A percentile compares a stretch with the other conserved stretches of the same genome.
phyloP scores from a whole-genome alignment of 225 moss, liverwort and hornwort genomes.

The Marchantia polymorpha region DNA sequence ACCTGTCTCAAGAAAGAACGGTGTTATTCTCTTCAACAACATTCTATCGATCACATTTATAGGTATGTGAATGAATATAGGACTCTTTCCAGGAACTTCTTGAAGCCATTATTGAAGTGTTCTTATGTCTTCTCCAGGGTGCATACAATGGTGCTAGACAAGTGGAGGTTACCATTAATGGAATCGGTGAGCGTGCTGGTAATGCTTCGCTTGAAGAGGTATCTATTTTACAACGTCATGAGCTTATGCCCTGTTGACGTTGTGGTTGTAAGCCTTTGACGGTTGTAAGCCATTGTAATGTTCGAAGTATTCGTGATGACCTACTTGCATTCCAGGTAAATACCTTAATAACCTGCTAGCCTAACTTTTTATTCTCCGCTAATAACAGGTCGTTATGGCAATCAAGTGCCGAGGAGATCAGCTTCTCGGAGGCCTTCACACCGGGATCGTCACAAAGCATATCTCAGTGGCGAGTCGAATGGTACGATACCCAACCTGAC shows the following conservation, averaged over 20 bases:
- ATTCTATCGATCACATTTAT: no score
- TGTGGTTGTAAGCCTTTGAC: not conserved
- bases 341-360: no score
- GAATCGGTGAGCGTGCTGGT: constrained; percentile 97
- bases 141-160: constrained; percentile 83
- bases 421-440: constrained; percentile 72
- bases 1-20: not conserved
- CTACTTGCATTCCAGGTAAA: no score
- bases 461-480: constrained; percentile 79
- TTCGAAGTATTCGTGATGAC: no score
- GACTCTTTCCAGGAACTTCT: not conserved
- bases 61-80: no score
- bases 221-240: not conserved
- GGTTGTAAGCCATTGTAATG: not conserved
- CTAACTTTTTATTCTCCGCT: no score
- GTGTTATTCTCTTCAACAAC: no score
- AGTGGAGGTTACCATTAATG: constrained; percentile 95
- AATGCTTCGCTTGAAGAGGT: constrained; percentile 99
- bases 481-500: constrained; percentile 32
- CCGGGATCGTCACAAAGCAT: constrained; percentile 72
- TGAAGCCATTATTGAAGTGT: not conserved
- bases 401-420: constrained; percentile 75
- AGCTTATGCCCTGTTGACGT: not conserved
- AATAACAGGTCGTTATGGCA: constrained; percentile 77
- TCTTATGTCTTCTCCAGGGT: constrained; percentile 35